Conservation (phyloP, 2,329 filamentous ascomycete species). For the Lachnellula occidentalis region DNA sequence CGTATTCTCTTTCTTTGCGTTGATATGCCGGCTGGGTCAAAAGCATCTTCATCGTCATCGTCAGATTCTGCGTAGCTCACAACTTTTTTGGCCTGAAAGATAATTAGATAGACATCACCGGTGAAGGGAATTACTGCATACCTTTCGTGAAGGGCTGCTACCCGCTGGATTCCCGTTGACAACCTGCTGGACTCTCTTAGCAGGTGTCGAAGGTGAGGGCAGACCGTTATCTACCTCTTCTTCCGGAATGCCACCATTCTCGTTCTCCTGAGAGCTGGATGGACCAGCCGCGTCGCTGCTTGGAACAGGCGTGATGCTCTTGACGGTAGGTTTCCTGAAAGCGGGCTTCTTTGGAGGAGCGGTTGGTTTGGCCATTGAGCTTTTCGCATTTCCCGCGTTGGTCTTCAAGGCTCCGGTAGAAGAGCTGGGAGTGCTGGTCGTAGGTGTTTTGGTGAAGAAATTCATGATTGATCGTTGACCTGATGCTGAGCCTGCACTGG, state of each 20-base stretch:
- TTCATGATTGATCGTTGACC: conserved; percentile 70
- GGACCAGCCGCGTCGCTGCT: conserved; percentile 72
- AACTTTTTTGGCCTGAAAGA: conserved; percentile 50
- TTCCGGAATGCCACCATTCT: conserved; percentile 34
- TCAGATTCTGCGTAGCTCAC: conserved; percentile 85
- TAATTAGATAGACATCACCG: neutral
- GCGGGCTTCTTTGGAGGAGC: conserved; percentile 39
- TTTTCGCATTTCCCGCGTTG: conserved; percentile 32
- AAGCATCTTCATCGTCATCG: conserved; percentile 65
- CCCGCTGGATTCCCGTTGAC: conserved; percentile 38
- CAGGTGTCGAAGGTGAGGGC: conserved; percentile 36
- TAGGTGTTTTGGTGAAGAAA: conserved; percentile 64
- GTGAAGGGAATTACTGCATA: conserved; percentile 33
- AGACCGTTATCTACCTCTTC: conserved; percentile 50
- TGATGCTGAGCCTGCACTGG: conserved; percentile 38
- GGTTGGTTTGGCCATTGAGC: conserved; percentile 28
- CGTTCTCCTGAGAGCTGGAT: conserved; percentile 63
- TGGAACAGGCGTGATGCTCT: conserved; percentile 64
- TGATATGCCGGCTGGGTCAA: conserved; percentile 37
- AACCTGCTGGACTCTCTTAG: conserved; percentile 41
- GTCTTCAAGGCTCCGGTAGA: conserved; percentile 24
- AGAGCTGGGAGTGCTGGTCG: conserved; percentile 37
- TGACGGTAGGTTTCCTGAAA: conserved; percentile 24
- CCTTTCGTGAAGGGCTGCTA: conserved; percentile 78
- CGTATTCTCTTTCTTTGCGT: conserved; percentile 35